Evolutionary conservation across 257 asterid species (phyloP), one percentile per base, ranked within the genome.

Genomic region (Ophiorrhiza pumila): DNA sequence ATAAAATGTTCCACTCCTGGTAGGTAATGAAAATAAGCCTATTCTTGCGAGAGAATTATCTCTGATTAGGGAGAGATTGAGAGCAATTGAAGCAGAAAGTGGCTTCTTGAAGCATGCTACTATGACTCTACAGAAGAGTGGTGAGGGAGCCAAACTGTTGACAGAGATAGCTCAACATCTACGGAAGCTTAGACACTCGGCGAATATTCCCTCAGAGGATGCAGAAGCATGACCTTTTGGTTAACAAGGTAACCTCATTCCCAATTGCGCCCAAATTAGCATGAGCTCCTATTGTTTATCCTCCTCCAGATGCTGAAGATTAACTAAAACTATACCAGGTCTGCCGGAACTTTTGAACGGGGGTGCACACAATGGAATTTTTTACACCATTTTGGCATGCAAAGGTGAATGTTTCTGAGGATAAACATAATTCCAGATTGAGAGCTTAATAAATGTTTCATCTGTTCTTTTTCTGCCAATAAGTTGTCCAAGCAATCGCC

Each of bases 81-180:
- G 88, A 71, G 93, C 81, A n/a, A 73, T 94, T 17, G 99, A 94
- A 83, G 96, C 91, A 5, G 99, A 94, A 37, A 88, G 89, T 77
- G 91, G 85, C 15, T 91, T 94, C 83, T 86, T 94, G 73, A 94
- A 91, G 82, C 96, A 92, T 53, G 88, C 92, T 10, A 90, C 94
- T 8, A 86, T 86, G 97, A 87, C 89, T 37, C 42, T 90, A 71
- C 98, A 92, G 69, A 82, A 81, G 72, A 91, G 91, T 34, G 86
- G 80, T 6, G 95, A 90, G 50, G 99, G 94, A 25, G 83, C 84
- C 52, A 87, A 87, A 35, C 87, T 95, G 42, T 85, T 95, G 86
- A 79, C 74, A 15, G 96, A 95, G 80, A 95, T 95, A 77, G 96
- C 97, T 81, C 88, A 90, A 69, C 87, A 88, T 80, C 86, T 94